phyloP scores from a whole-genome alignment of 495 filamentous ascomycete species.

The Terfezia boudieri region DNA sequence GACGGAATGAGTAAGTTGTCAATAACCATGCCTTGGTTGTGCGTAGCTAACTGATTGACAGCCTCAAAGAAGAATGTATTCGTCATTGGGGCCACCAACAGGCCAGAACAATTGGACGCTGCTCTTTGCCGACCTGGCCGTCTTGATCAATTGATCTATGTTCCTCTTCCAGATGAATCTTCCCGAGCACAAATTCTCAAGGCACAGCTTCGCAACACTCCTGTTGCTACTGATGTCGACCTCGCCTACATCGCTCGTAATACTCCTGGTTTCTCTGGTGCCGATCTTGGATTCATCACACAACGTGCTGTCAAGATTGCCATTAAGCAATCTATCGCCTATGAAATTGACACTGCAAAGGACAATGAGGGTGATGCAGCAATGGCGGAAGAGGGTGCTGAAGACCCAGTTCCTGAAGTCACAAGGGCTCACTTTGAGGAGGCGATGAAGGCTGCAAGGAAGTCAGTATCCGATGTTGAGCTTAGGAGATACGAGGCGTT shows the following conservation, averaged over 20 bases:
- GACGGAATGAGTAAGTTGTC: conserved; percentile 14
- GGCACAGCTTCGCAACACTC: conserved; percentile 96
- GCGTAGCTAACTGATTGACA: conserved; percentile 16
- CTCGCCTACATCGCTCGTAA: conserved; percentile 80
- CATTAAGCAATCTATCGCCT: conserved; percentile 87
- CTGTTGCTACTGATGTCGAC: conserved; percentile 70
- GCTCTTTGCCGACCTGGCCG: conserved; percentile 93
- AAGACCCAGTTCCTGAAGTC: conserved; percentile 91
- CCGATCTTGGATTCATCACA: conserved; percentile 96
- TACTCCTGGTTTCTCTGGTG: conserved; percentile 98
- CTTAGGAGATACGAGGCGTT: conserved; percentile 96
- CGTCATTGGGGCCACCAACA: conserved; percentile 96
- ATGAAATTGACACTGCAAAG: conserved; percentile 74
- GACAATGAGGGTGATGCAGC: conserved; percentile 66
- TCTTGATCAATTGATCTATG: conserved; percentile 96
- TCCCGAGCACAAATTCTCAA: conserved; percentile 73
- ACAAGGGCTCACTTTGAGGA: conserved; percentile 93
- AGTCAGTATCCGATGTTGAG: conserved; percentile 89
- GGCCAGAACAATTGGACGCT: conserved; percentile 94
- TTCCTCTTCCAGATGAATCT: conserved; percentile 76
- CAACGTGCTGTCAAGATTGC: conserved; percentile 98
- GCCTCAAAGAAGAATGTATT: conserved; percentile 99
- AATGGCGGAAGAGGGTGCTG: conserved; percentile 53
- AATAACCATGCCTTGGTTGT: neutral
- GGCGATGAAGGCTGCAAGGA: conserved; percentile 81